These are phyloP conservation scores for Areca catechu DNA, from an alignment of 176 grass and related monocot species.

Conservation along the genomic window DNA sequence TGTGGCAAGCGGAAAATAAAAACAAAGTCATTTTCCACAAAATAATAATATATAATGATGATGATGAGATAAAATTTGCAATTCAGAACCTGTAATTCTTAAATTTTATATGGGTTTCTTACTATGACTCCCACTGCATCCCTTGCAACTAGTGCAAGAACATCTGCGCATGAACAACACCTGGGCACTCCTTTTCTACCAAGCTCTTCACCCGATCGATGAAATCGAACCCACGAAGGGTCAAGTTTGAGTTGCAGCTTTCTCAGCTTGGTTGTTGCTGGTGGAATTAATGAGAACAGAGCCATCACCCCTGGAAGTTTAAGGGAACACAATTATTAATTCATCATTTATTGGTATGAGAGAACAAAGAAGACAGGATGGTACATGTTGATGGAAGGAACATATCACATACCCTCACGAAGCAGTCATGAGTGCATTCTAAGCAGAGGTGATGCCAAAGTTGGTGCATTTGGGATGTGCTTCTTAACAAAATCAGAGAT, in stretches of 20 bases:
- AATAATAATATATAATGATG: too few relatives aligned
- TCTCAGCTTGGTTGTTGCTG: conserved; percentile 39
- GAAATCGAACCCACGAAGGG: conserved; percentile 70
- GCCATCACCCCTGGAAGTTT: conserved; percentile 66
- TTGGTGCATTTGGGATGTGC: too few relatives aligned
- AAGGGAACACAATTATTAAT: not conserved
- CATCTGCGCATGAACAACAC: conserved; percentile 83
- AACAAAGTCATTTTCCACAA: not conserved
- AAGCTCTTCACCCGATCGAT: conserved; percentile 58
- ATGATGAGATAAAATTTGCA: too few relatives aligned
- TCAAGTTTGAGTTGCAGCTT: conserved; percentile 45
- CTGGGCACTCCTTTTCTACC: conserved; percentile 73
- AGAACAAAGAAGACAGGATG: not conserved
- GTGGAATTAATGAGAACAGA: conserved; percentile 77
- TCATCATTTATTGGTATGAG: not conserved
- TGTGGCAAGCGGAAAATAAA: conserved; percentile 4
- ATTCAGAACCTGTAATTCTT: too few relatives aligned
- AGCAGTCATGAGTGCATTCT: conserved; percentile 96
- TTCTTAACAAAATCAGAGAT: too few relatives aligned
- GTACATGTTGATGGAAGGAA: too few relatives aligned
- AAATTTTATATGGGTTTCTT: not conserved
- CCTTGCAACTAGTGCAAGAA: too few relatives aligned
- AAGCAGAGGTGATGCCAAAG: conserved; percentile 76
- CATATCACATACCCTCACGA: conserved; percentile 45
- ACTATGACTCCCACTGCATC: conserved; percentile 51